Conservation (phyloP, 768 basidiomycete genomes). For the Rhodocollybia butyracea region DNA sequence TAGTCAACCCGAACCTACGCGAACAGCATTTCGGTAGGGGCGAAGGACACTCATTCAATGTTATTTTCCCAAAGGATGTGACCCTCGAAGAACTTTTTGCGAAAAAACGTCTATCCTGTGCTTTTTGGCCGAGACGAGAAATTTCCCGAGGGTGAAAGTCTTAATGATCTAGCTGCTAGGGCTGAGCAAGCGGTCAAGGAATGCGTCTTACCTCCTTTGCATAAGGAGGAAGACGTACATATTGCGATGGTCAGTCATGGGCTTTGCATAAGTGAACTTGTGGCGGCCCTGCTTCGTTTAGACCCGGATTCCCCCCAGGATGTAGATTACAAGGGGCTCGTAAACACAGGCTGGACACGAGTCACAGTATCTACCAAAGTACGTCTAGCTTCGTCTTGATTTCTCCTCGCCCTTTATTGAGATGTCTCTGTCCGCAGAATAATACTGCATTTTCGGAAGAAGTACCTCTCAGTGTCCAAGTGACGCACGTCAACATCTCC, state of each 20-base stretch:
- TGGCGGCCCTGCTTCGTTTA: slow-evolving; percentile 49
- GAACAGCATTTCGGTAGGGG: slow-evolving; percentile 74
- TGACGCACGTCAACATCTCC: slow-evolving; percentile 33
- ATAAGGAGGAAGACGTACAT: slow-evolving; percentile 37
- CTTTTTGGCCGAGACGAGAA: slow-evolving; percentile 41
- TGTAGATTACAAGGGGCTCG: slow-evolving; percentile 41
- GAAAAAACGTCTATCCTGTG: slow-evolving; percentile 52
- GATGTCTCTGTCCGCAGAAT: not conserved
- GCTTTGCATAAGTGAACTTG: slow-evolving; percentile 60
- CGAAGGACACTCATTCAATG: slow-evolving; percentile 60
- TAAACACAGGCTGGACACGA: slow-evolving; percentile 77
- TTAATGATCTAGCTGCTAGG: slow-evolving; percentile 57
- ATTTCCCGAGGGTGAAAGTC: slow-evolving; percentile 68
- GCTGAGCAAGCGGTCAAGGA: slow-evolving; percentile 49
- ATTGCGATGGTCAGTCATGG: slow-evolving; percentile 76
- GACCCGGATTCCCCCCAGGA: slow-evolving; percentile 43
- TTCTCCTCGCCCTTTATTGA: slow-evolving; percentile 1
- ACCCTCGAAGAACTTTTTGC: slow-evolving; percentile 44
- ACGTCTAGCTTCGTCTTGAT: slow-evolving; percentile 7
- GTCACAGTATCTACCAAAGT: slow-evolving; percentile 46
- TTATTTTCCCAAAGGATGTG: slow-evolving; percentile 20
- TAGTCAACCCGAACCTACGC: slow-evolving; percentile 50
- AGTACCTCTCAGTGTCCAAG: slow-evolving; percentile 26
- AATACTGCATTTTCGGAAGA: slow-evolving; percentile 16
- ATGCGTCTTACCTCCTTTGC: slow-evolving; percentile 57